A percentile compares a stretch with the other conserved stretches of the same genome.
phyloP scores from a whole-genome alignment of 2,329 filamentous ascomycete genomes.

The Setomelanomma holmii region DNA sequence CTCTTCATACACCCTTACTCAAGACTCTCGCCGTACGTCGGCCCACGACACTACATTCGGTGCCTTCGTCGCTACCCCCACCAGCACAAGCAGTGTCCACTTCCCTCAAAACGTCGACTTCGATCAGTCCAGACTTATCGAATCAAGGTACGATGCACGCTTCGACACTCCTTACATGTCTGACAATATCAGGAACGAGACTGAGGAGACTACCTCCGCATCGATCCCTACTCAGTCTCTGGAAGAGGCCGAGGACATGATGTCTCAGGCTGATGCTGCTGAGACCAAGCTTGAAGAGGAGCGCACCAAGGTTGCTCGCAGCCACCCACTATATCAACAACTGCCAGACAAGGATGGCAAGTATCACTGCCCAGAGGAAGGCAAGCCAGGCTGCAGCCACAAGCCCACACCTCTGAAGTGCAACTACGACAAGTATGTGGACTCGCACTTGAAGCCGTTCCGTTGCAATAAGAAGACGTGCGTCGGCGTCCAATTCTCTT shows the following conservation, averaged over 20 bases:
- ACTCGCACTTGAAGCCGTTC: slow-evolving; percentile 96
- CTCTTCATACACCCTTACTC: slow-evolving; percentile 36
- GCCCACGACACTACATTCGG: slow-evolving; percentile 31
- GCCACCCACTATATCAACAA: slow-evolving; percentile 74
- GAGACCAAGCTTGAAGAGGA: slow-evolving; percentile 47
- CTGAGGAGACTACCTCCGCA: slow-evolving; percentile 32
- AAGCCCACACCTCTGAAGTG: slow-evolving; percentile 96
- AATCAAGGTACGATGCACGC: slow-evolving; percentile 24
- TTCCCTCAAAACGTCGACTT: slow-evolving; percentile 29
- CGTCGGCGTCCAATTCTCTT: slow-evolving; percentile 88
- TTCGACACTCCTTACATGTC: neutral
- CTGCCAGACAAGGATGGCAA: slow-evolving; percentile 74
- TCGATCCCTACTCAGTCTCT: slow-evolving; percentile 35
- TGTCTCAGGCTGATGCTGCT: slow-evolving; percentile 36
- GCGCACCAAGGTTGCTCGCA: slow-evolving; percentile 51
- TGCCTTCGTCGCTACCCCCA: slow-evolving; percentile 41
- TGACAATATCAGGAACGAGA: slow-evolving; percentile 31
- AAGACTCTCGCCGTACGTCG: slow-evolving; percentile 31
- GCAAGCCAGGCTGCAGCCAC: slow-evolving; percentile 78
- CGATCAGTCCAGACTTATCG: slow-evolving; percentile 28
- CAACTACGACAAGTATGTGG: slow-evolving; percentile 98
- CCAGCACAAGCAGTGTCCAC: slow-evolving; percentile 36
- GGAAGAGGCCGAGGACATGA: slow-evolving; percentile 37
- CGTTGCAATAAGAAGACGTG: slow-evolving; percentile 87
- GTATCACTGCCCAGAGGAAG: slow-evolving; percentile 91